Conservation (phyloP, 495 filamentous ascomycete genomes). For the Talaromyces liani region DNA sequence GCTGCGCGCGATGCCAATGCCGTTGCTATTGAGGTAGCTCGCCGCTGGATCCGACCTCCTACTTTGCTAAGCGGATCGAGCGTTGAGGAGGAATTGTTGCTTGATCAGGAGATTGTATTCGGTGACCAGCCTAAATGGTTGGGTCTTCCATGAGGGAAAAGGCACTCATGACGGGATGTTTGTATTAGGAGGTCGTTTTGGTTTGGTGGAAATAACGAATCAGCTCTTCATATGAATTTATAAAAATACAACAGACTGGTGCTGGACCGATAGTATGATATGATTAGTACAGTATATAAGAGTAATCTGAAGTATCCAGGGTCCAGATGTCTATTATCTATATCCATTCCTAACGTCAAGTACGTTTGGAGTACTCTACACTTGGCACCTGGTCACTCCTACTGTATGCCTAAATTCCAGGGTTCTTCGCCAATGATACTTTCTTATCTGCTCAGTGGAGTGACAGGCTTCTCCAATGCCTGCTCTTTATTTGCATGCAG, state of each 20-base stretch:
- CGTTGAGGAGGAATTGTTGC: neutral
- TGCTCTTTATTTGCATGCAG: too few species aligned
- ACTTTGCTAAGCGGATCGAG: neutral
- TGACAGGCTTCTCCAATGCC: neutral
- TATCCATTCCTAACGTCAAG: neutral
- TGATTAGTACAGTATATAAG: neutral
- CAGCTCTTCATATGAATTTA: neutral
- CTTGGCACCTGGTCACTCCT: neutral
- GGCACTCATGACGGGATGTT: too few species aligned
- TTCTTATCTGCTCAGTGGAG: neutral
- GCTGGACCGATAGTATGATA: neutral
- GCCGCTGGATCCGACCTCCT: conserved; percentile 8
- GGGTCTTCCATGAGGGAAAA: neutral
- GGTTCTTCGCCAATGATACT: neutral
- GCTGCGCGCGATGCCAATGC: conserved; percentile 8
- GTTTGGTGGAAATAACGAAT: neutral
- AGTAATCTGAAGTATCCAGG: too few species aligned
- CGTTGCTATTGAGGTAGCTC: conserved; percentile 7
- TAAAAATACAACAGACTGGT: too few species aligned
- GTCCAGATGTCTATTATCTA: neutral
- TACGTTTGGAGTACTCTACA: neutral
- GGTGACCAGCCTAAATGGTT: neutral
- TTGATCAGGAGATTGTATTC: conserved; percentile 7
- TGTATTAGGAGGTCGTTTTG: neutral
- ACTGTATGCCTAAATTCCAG: neutral